Conservation (phyloP, 768 basidiomycete species). For the Strobilomyces echinocephalus region DNA sequence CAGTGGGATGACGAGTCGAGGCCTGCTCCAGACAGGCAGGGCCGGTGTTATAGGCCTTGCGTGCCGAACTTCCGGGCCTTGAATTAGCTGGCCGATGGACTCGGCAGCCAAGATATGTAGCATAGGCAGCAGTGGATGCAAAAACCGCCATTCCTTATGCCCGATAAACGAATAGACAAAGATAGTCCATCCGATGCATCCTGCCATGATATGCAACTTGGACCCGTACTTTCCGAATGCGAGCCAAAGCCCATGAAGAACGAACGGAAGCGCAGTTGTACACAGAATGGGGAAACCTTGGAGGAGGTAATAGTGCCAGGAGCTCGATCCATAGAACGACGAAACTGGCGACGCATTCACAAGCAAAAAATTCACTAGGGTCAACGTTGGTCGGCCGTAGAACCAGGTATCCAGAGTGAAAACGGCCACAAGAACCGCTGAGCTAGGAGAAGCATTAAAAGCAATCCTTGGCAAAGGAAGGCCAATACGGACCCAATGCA, state of each 20-base stretch:
- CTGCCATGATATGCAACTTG: constrained; percentile 43
- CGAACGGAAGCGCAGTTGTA: constrained; percentile 68
- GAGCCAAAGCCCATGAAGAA: constrained; percentile 54
- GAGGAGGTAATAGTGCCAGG: constrained; percentile 85
- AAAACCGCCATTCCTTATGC: constrained; percentile 98
- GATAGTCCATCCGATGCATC: constrained; percentile 56
- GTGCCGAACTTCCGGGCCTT: not conserved
- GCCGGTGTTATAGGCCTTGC: not conserved
- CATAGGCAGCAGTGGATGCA: constrained; percentile 86
- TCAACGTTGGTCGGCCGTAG: constrained; percentile 63
- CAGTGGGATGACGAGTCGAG: constrained; percentile 29
- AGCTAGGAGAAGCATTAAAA: constrained; percentile 16
- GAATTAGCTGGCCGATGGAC: constrained; percentile 53
- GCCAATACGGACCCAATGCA: constrained; percentile 42
- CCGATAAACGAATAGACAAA: constrained; percentile 71
- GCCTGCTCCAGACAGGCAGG: constrained; percentile 14
- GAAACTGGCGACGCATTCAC: constrained; percentile 85
- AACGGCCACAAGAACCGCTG: constrained; percentile 21
- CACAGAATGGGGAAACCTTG: constrained; percentile 85
- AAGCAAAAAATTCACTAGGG: constrained; percentile 75
- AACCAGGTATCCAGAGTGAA: constrained; percentile 65
- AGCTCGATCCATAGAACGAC: constrained; percentile 82
- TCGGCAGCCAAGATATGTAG: constrained; percentile 76
- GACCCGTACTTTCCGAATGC: constrained; percentile 17
- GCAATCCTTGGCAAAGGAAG: not conserved